Evolutionary conservation across 148 eudicot species (phyloP), one percentile per base, ranked within the genome.

Genomic region (Heliamphora exappendiculata): DNA sequence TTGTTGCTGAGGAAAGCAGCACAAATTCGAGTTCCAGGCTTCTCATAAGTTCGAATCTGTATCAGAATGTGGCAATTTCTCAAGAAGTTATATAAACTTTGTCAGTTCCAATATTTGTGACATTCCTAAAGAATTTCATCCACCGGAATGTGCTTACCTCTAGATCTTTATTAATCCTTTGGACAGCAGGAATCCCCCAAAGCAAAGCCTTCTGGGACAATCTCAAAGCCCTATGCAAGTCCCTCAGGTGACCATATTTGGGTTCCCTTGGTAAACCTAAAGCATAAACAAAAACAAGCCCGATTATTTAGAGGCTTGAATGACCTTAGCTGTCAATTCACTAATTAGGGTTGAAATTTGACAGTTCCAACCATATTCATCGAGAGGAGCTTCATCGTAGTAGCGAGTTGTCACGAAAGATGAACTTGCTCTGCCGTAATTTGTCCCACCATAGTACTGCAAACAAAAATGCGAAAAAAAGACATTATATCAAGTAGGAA

Each of bases 361-460:
- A 3, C 7, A 70, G 42, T 63, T 59, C 54, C 70, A 60, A 94
- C 98, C 98, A 80, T 5, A 95, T 81, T 95, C 97, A 73, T 95
- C 97, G 24, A 95, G 79, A 36, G 97, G 98, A 82, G 93, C 98
- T 88, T 95, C 94, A 75, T 95, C 98, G 49, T 95, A 95, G 87
- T 95, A 95, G 53, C 97, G 82, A 50, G 98, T 92, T 31, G 90
- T 87, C 47, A 82, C 89, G 36, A 87, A 95, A 29, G 96, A 82
- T 49, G 93, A 89, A 19, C 85, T 65, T 0, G 85, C 78, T 85
- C 97, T 88, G 33, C 88, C 98, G 76, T 74, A 95, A 74, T 91
- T 92, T 63, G 97, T 92, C 51, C 98, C 98, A 76, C 98, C 98
- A 69, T 86, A 81, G 82, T 84, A 95, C 98, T 95, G 80, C 67